These are phyloP conservation scores for Xylaria longipes DNA, from an alignment of 495 filamentous ascomycete species.

Conservation along the genomic window DNA sequence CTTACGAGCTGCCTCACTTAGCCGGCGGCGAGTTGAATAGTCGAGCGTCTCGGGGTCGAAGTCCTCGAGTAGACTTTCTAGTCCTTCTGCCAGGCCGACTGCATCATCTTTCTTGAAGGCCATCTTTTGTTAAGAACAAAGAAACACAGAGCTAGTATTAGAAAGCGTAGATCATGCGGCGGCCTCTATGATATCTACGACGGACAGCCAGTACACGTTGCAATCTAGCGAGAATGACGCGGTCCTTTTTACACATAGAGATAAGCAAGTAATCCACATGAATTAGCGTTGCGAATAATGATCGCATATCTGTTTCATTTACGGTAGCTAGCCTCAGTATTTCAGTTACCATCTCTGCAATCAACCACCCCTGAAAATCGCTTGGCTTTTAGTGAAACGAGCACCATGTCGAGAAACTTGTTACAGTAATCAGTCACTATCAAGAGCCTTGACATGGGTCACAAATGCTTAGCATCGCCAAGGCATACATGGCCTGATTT, in stretches of 20 bases:
- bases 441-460: neutral
- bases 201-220: neutral
- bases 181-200: neutral
- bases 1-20: conserved; percentile 28
- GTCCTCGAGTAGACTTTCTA: conserved; percentile 21
- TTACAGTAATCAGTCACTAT: conserved; percentile 23
- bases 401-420: neutral
- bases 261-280: neutral
- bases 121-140: neutral
- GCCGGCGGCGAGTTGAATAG: conserved; percentile 18
- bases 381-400: conserved; percentile 10
- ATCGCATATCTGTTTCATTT: neutral
- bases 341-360: neutral
- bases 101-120: conserved; percentile 19
- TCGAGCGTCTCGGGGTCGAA: conserved; percentile 24
- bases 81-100: conserved; percentile 17
- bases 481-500: conserved; percentile 8
- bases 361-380: conserved; percentile 8
- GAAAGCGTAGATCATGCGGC: neutral
- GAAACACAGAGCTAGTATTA: neutral
- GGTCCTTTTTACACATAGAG: neutral
- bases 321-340: neutral
- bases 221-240: neutral
- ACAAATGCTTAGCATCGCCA: neutral
- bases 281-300: neutral